Conservation (phyloP, 352 stramenopile genomes). For the Phytophthora sp. region DNA sequence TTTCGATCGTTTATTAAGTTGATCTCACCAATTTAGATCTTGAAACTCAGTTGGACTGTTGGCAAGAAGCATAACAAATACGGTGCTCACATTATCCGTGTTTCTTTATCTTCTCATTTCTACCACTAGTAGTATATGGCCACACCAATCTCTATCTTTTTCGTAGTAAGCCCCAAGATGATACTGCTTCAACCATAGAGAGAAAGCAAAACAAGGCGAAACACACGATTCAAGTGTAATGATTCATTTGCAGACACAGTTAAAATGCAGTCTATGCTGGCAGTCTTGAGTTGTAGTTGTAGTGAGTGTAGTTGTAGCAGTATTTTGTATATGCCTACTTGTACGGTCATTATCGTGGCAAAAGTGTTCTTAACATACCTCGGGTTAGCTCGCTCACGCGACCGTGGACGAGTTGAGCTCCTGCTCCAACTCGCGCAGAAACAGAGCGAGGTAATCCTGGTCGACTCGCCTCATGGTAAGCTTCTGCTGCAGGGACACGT, state of each 20-base stretch:
- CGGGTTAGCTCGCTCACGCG: slow-evolving; percentile 16
- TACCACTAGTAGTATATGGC: no score
- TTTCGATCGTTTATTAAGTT: no score
- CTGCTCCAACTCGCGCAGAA: slow-evolving; percentile 60
- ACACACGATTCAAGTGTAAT: background rate
- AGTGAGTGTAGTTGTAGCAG: slow-evolving; percentile 15
- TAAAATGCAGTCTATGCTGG: slow-evolving; percentile 21
- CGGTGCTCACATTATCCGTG: no score
- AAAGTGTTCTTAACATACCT: slow-evolving; percentile 11
- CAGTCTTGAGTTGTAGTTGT: slow-evolving; percentile 21
- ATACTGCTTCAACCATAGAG: no score
- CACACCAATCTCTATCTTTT: no score
- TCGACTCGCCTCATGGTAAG: slow-evolving; percentile 80
- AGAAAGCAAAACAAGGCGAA: no score
- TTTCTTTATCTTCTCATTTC: no score
- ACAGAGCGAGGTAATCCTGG: slow-evolving; percentile 64
- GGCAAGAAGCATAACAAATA: no score
- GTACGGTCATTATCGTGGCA: slow-evolving; percentile 13
- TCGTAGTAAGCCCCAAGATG: no score
- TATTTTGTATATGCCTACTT: slow-evolving; percentile 15
- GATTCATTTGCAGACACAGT: slow-evolving; percentile 15
- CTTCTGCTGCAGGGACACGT: slow-evolving; percentile 73
- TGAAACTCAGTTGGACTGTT: no score
- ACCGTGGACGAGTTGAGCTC: slow-evolving; percentile 32
- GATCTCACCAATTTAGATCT: no score